Evolutionary conservation across 2,329 filamentous ascomycete species (phyloP).

Genomic region (Aspergillus caelatus): DNA sequence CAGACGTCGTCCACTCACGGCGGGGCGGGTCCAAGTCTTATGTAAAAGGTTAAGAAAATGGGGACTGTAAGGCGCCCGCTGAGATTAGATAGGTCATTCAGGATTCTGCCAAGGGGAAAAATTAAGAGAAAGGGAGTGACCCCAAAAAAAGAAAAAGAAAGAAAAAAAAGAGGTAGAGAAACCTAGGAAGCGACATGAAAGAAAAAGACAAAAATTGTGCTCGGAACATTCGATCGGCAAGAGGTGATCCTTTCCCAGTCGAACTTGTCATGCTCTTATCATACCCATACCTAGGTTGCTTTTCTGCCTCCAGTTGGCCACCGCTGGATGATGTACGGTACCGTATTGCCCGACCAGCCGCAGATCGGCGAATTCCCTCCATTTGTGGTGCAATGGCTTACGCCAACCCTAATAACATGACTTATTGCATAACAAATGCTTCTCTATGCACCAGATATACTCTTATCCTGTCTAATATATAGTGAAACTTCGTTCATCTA

Average conservation of each 20-base stretch:
- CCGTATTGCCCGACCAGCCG: neutral
- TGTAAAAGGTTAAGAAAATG: neutral
- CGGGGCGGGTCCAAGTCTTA: neutral
- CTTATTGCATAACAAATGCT: neutral
- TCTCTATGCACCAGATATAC: neutral
- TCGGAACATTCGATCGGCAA: neutral
- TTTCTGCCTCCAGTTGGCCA: neutral
- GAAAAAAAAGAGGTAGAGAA: no score
- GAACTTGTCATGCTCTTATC: neutral
- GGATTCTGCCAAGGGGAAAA: neutral
- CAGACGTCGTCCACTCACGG: slow-evolving; percentile 4
- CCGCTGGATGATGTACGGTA: neutral
- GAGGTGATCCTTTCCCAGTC: neutral
- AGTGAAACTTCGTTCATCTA: neutral
- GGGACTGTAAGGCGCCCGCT: neutral
- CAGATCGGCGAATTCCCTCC: neutral
- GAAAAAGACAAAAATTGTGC: neutral
- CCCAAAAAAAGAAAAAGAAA: neutral
- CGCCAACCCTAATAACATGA: neutral
- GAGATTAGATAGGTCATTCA: neutral
- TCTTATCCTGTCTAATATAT: neutral
- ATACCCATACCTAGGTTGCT: neutral
- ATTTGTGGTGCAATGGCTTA: neutral
- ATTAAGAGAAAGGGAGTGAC: neutral
- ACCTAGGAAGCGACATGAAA: neutral